Percentiles rank a stretch among this genome's conserved stretches.
Evolutionary conservation across 345 rosid genomes (phyloP).

Genomic region (Salix exigua): DNA sequence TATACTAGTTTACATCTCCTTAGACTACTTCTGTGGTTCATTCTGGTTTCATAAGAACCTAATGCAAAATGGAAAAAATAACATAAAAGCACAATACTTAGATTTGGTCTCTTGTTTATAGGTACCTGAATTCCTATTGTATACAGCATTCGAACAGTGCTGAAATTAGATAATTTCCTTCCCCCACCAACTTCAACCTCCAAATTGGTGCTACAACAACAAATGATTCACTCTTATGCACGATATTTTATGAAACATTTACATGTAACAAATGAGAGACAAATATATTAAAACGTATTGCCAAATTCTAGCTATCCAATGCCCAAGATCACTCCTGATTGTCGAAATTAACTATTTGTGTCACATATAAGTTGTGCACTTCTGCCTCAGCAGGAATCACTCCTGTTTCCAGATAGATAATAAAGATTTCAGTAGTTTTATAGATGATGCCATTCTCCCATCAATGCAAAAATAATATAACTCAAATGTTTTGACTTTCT

Average conservation of each 20-base stretch:
- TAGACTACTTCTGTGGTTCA: background rate
- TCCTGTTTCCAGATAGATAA: background rate
- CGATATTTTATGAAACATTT: background rate
- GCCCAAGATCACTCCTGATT: background rate
- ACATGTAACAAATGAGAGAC: background rate
- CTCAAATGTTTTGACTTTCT: background rate
- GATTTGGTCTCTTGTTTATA: background rate
- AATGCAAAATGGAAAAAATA: background rate
- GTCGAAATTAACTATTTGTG: background rate
- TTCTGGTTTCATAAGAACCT: background rate
- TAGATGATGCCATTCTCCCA: background rate
- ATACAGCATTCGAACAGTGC: conserved; percentile 74
- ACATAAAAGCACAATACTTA: background rate
- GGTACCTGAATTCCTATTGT: conserved; percentile 83
- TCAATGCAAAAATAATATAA: background rate
- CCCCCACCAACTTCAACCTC: conserved; percentile 95
- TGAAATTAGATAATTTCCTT: conserved; percentile 80
- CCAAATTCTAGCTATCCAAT: background rate
- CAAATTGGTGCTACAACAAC: conserved; percentile 59
- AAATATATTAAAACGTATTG: background rate
- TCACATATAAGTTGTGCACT: background rate
- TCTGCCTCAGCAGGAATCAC: background rate
- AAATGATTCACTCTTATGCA: background rate
- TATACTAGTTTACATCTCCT: background rate
- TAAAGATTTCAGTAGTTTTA: background rate